phyloP scores from a whole-genome alignment of 768 basidiomycete species.

The Calocybe indica region DNA sequence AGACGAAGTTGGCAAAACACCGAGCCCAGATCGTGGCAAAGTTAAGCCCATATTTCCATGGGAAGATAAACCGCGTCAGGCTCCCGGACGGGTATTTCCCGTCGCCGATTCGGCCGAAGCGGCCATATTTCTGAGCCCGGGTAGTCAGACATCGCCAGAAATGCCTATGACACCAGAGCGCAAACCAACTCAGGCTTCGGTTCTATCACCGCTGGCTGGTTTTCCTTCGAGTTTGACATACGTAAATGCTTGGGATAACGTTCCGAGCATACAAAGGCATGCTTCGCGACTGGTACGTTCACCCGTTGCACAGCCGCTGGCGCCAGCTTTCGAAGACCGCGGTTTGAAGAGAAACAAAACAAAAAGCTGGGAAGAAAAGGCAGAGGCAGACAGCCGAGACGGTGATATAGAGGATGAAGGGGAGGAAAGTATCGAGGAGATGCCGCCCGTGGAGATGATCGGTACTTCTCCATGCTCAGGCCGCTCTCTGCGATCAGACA shows the following conservation, averaged over 20 bases:
- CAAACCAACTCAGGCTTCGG: slow-evolving; percentile 15
- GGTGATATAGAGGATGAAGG: slow-evolving; percentile 78
- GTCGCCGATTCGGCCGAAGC: slow-evolving; percentile 51
- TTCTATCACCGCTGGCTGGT: slow-evolving; percentile 39
- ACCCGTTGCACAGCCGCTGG: slow-evolving; percentile 31
- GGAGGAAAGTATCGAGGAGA: slow-evolving; percentile 41
- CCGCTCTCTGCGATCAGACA: slow-evolving; percentile 26
- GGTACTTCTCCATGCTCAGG: slow-evolving; percentile 25
- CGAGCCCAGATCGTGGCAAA: slow-evolving; percentile 64
- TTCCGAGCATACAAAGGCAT: slow-evolving; percentile 77
- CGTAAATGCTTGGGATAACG: slow-evolving; percentile 80
- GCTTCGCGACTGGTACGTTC: slow-evolving; percentile 54
- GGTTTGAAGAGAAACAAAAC: slow-evolving; percentile 27
- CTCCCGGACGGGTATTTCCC: slow-evolving; percentile 73
- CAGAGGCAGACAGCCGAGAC: slow-evolving; percentile 71
- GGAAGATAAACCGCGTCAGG: slow-evolving; percentile 70
- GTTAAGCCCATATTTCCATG: slow-evolving; percentile 90
- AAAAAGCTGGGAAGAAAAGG: slow-evolving; percentile 46
- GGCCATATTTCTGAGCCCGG: slow-evolving; percentile 31
- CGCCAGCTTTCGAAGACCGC: slow-evolving; percentile 46
- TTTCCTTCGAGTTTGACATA: slow-evolving; percentile 58
- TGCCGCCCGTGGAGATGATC: slow-evolving; percentile 2
- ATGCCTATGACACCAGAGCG: slow-evolving; percentile 31
- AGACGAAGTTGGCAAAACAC: slow-evolving; percentile 29
- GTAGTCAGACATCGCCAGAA: slow-evolving; percentile 30